Evolutionary conservation across 208 protist genomes (phyloP).

Genomic region (Blechomonas ayalai): DNA sequence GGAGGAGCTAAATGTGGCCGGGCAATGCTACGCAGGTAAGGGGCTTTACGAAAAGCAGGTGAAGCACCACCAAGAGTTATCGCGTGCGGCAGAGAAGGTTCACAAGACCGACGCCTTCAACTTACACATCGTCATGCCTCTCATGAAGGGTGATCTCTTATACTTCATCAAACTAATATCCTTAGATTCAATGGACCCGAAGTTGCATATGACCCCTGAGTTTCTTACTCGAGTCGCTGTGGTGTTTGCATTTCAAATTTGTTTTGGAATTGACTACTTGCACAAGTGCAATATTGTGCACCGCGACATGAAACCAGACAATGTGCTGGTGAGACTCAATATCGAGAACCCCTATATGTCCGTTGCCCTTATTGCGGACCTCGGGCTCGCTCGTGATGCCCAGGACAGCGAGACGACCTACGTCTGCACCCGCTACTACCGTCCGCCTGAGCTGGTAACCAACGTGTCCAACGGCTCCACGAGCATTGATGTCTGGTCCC

Average conservation of each 20-base stretch:
- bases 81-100: slow-evolving; percentile 13
- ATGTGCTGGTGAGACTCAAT: slow-evolving; percentile 91
- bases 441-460: slow-evolving; percentile 93
- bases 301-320: slow-evolving; percentile 96
- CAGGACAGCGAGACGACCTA: slow-evolving; percentile 84
- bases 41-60: slow-evolving; percentile 14
- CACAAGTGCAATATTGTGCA: slow-evolving; percentile 90
- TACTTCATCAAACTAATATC: slow-evolving; percentile 54
- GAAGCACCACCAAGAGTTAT: slow-evolving; percentile 37
- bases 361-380: slow-evolving; percentile 71
- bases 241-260: slow-evolving; percentile 83
- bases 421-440: slow-evolving; percentile 95
- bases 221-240: slow-evolving; percentile 52
- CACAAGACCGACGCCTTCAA: slow-evolving; percentile 44
- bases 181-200: no score
- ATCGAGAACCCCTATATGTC: slow-evolving; percentile 52
- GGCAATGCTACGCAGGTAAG: slow-evolving; percentile 20
- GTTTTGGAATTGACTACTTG: slow-evolving; percentile 86
- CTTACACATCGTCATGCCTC: slow-evolving; percentile 87
- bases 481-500: slow-evolving; percentile 89
- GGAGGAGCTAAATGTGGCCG: slow-evolving; percentile 31
- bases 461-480: slow-evolving; percentile 57
- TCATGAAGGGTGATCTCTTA: slow-evolving; percentile 78
- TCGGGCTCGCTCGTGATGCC: slow-evolving; percentile 81
- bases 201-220: slow-evolving; percentile 18